A percentile compares a stretch with the other conserved stretches of the same genome.
Evolutionary conservation across 202 grass and related monocot species (phyloP).

Genomic region (Sporobolus alterniflorus): DNA sequence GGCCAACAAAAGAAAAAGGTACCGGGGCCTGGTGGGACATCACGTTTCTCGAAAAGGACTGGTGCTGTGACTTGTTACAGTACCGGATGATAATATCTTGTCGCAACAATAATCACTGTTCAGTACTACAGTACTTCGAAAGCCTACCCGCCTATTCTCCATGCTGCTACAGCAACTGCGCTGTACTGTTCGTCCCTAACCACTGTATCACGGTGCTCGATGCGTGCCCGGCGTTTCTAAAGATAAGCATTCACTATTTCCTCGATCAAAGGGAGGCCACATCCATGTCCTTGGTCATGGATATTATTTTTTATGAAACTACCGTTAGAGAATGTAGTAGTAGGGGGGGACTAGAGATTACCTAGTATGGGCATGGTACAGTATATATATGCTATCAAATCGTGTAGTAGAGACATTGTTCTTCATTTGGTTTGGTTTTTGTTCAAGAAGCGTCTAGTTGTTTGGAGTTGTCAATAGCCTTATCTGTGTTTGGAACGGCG

Average conservation of each 20-base stretch:
- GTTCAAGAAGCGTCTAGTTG: neutral
- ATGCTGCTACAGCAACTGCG: too few relatives aligned
- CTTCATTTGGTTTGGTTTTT: neutral
- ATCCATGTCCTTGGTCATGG: neutral
- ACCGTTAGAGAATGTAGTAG: slow-evolving; percentile 26
- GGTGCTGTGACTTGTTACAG: too few relatives aligned
- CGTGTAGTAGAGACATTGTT: neutral
- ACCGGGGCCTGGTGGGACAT: neutral
- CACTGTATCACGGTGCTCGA: too few relatives aligned
- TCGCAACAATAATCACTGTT: too few relatives aligned
- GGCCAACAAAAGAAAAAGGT: neutral
- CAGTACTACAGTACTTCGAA: too few relatives aligned
- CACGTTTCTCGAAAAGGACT: too few relatives aligned
- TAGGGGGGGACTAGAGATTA: neutral
- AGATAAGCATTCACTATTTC: neutral
- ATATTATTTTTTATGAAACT: too few relatives aligned
- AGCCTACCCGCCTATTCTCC: too few relatives aligned
- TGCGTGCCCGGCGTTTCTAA: too few relatives aligned
- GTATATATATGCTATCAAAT: neutral
- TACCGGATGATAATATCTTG: too few relatives aligned
- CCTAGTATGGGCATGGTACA: neutral
- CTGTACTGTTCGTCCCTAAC: too few relatives aligned
- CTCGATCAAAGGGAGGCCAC: neutral
- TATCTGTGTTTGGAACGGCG: neutral
- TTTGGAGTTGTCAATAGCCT: neutral